Evolutionary conservation across 768 basidiomycete species (phyloP).

Genomic region (Serendipita sp.): DNA sequence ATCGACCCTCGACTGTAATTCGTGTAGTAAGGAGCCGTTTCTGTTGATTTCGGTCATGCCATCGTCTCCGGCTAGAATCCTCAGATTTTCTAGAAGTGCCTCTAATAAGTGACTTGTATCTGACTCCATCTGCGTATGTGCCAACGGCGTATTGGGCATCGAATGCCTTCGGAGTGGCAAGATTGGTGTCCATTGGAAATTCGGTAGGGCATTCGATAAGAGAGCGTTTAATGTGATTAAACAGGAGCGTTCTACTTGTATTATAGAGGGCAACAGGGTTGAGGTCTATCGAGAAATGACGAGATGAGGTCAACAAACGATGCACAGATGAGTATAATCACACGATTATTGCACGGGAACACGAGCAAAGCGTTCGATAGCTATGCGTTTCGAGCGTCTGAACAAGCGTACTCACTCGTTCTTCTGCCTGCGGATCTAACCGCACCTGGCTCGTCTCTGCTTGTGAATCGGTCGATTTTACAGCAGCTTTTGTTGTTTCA

Average conservation of each 20-base stretch:
- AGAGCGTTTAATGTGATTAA: slow-evolving; percentile 57
- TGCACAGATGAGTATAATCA: too few relatives aligned
- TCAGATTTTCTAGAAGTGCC: slow-evolving; percentile 45
- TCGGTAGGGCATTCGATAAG: slow-evolving; percentile 26
- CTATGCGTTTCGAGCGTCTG: too few relatives aligned
- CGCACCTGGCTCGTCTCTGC: too few relatives aligned
- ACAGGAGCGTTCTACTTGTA: slow-evolving; percentile 55
- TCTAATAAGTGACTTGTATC: slow-evolving; percentile 28
- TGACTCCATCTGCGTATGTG: slow-evolving; percentile 15
- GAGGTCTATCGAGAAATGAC: background rate
- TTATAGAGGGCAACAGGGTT: slow-evolving; percentile 35
- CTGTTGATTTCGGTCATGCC: slow-evolving; percentile 30
- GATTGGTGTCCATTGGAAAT: slow-evolving; percentile 35
- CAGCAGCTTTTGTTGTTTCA: too few relatives aligned
- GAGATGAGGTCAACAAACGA: too few relatives aligned
- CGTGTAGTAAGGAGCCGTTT: slow-evolving; percentile 37
- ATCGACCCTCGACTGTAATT: slow-evolving; percentile 41
- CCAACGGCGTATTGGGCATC: slow-evolving; percentile 27
- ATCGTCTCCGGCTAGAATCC: slow-evolving; percentile 27
- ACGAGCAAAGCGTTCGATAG: too few relatives aligned
- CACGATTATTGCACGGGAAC: too few relatives aligned
- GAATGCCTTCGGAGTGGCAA: slow-evolving; percentile 45
- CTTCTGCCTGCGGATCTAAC: too few relatives aligned
- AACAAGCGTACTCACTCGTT: too few relatives aligned
- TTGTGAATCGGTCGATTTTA: too few relatives aligned